These are phyloP conservation scores for Mimosa bimucronata DNA, from an alignment of 306 rosid genomes.

Conservation along the genomic window DNA sequence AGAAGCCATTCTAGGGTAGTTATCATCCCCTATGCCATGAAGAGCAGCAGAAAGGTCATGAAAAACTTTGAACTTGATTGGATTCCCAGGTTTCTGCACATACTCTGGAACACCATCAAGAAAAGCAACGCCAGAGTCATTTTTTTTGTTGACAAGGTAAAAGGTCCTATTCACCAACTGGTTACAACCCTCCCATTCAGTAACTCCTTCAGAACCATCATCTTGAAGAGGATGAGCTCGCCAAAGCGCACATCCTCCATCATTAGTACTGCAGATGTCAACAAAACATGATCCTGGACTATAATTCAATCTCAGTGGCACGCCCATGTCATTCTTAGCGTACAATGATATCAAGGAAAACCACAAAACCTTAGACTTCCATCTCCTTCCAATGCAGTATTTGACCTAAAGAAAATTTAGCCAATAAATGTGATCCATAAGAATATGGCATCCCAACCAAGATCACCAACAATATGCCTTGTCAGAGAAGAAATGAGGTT, in stretches of 20 bases:
- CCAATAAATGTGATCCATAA: slow-evolving; percentile 12
- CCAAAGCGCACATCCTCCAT: slow-evolving; percentile 71
- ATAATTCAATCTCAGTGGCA: slow-evolving; percentile 74
- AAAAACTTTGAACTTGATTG: slow-evolving; percentile 84
- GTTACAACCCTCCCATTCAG: slow-evolving; percentile 66
- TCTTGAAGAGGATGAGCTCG: slow-evolving; percentile 51
- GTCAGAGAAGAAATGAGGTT: slow-evolving; percentile 35
- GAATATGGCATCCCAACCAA: slow-evolving; percentile 34
- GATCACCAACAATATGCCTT: slow-evolving; percentile 31
- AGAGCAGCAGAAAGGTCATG: slow-evolving; percentile 45
- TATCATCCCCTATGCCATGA: slow-evolving; percentile 47
- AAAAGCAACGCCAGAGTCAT: slow-evolving; percentile 79
- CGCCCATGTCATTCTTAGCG: slow-evolving; percentile 75
- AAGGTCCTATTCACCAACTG: slow-evolving; percentile 60
- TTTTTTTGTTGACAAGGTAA: slow-evolving; percentile 80
- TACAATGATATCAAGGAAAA: slow-evolving; percentile 83
- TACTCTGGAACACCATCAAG: slow-evolving; percentile 82
- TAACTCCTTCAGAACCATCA: slow-evolving; percentile 55
- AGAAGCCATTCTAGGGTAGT: slow-evolving; percentile 47
- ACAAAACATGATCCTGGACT: slow-evolving; percentile 77
- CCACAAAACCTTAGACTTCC: slow-evolving; percentile 73
- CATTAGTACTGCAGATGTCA: slow-evolving; percentile 66
- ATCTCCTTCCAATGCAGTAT: slow-evolving; percentile 58
- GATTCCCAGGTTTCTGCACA: slow-evolving; percentile 88
- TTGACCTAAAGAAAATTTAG: slow-evolving; percentile 63